Percentiles rank a stretch among this genome's conserved stretches.
phyloP scores from a whole-genome alignment of 495 filamentous ascomycete genomes.

The Hypoxylon fuscum region DNA sequence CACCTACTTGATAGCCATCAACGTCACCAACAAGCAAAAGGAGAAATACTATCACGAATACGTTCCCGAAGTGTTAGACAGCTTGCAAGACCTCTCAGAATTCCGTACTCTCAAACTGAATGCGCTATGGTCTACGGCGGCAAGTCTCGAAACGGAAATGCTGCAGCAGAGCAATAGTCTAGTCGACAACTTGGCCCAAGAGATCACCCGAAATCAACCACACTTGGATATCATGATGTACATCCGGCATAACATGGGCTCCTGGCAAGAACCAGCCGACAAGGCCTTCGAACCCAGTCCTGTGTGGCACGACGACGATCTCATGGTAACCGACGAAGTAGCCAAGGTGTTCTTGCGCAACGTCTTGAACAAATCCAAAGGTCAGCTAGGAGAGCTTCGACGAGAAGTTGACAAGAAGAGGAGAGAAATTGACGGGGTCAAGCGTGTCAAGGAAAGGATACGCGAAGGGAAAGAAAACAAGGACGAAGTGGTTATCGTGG shows the following conservation, averaged over 20 bases:
- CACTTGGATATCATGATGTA: constrained; percentile 97
- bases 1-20: constrained; percentile 92
- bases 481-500: constrained; percentile 82
- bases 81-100: constrained; percentile 89
- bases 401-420: constrained; percentile 84
- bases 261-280: constrained; percentile 82
- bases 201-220: constrained; percentile 90
- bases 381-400: constrained; percentile 77
- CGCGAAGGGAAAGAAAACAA: constrained; percentile 84
- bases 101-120: constrained; percentile 85
- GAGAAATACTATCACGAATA: constrained; percentile 97
- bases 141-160: constrained; percentile 77
- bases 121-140: constrained; percentile 80
- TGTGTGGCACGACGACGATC: constrained; percentile 93
- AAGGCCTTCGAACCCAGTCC: constrained; percentile 93
- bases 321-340: constrained; percentile 80
- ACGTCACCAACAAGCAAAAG: constrained; percentile 95
- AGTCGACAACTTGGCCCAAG: constrained; percentile 73
- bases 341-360: constrained; percentile 94
- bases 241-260: constrained; percentile 83
- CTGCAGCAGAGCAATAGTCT: constrained; percentile 75
- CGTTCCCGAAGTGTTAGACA: constrained; percentile 91
- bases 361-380: constrained; percentile 87
- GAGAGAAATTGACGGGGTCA: constrained; percentile 79
- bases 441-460: constrained; percentile 74